phyloP scores from a whole-genome alignment of 192 early-diverging fungal species.

The Kappamyces sp. region DNA sequence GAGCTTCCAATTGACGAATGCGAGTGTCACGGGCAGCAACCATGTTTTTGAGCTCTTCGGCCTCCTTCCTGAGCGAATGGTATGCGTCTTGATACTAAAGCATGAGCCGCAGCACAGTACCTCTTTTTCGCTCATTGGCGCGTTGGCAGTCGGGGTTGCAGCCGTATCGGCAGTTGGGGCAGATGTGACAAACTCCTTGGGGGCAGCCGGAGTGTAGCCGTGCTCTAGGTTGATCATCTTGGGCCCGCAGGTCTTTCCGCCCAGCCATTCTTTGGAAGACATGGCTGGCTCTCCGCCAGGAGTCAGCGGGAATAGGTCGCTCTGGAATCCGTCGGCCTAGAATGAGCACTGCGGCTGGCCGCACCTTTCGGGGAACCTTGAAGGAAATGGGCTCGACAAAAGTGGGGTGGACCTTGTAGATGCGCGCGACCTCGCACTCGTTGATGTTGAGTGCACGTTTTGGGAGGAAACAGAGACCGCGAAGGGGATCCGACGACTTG shows the following conservation, averaged over 20 bases:
- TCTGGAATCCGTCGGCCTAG: slow-evolving; percentile 93
- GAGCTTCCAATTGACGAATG: slow-evolving; percentile 74
- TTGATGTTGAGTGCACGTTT: slow-evolving; percentile 82
- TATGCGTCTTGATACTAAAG: slow-evolving; percentile 72
- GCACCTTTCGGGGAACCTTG: slow-evolving; percentile 89
- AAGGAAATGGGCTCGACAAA: slow-evolving; percentile 95
- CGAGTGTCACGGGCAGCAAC: slow-evolving; percentile 64
- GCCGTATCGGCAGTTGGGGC: slow-evolving; percentile 47
- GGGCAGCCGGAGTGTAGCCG: slow-evolving; percentile 59
- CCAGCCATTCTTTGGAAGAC: slow-evolving; percentile 89
- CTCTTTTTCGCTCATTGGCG: slow-evolving; percentile 52
- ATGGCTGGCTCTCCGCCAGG: slow-evolving; percentile 74
- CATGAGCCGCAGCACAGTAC: slow-evolving; percentile 20
- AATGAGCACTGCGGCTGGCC: background rate
- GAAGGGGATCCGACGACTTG: slow-evolving; percentile 84
- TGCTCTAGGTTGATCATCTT: slow-evolving; percentile 65
- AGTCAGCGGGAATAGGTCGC: slow-evolving; percentile 89
- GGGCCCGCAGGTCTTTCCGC: slow-evolving; percentile 75
- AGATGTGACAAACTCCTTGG: slow-evolving; percentile 75
- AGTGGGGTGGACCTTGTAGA: slow-evolving; percentile 87
- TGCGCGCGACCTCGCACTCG: slow-evolving; percentile 87
- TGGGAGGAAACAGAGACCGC: slow-evolving; percentile 89
- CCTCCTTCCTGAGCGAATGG: slow-evolving; percentile 68
- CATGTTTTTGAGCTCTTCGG: slow-evolving; percentile 73
- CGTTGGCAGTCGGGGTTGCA: slow-evolving; percentile 14